Evolutionary conservation across 2,329 filamentous ascomycete species (phyloP), one percentile per base, ranked within the genome.

Genomic region (Monosporascus sp.): DNA sequence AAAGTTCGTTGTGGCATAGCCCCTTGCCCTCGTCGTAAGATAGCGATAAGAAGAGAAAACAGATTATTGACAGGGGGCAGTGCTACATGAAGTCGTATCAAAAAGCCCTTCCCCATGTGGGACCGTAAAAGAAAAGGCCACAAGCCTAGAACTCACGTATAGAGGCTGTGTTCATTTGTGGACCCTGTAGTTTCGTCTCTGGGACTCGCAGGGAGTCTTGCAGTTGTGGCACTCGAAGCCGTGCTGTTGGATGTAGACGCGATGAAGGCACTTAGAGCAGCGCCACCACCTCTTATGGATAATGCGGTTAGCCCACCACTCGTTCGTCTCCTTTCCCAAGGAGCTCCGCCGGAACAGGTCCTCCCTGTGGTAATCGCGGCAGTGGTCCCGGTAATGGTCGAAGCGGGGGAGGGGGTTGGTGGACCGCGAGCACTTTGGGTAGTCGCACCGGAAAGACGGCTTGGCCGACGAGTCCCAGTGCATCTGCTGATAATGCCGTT

Each of bases 311-410:
- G 72, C 60, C 73, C 72, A 76, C 55, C 68, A 69, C 38, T 68
- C 66, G 41, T 65, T 63, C 52, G 66, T 56, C 48, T 65, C 59
- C 47, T 55, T 66, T 55, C 41, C 49, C 45, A 56, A 57, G 50
- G 54, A 49, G 20, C 59, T 56, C 47, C 65, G 60, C 38, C 54
- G 63, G 31, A 55, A 24, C 24, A 65, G 47, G 52, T 82, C 78
- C 60, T 84, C 81, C 51, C 71, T 70, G 70, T 84, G 81, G 56
- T 71, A 80, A 46, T 79, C 74, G 35, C 81, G 74, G 38, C 81
- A 72, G 62, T 84, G 81, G 53, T 82, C 79, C 38, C 80, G 72
- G 62, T 75, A 81, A 66, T 83, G 81, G 56, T 84, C 81, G 35
- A 75, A 73, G 37, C 81, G 74, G 58, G 72, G 70, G 60, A 83